Conservation (phyloP, 352 stramenopile species). For the Globisporangium okanoganense region DNA sequence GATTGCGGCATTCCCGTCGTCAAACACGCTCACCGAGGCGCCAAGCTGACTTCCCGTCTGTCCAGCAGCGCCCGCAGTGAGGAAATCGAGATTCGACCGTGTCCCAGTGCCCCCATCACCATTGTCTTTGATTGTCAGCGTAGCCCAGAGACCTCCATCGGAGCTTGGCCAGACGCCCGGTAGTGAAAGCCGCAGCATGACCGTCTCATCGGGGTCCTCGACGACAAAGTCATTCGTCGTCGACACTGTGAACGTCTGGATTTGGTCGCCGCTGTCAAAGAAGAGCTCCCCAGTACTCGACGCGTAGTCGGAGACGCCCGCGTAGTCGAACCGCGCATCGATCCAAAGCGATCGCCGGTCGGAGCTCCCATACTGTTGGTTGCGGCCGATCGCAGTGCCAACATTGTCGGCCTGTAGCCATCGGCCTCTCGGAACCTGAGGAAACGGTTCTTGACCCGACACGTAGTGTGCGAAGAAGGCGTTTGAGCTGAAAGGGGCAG, state of each 20-base stretch:
- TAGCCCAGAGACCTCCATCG: constrained; percentile 82
- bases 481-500: constrained; percentile 29
- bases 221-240: constrained; percentile 90
- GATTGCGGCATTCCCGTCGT: constrained; percentile 59
- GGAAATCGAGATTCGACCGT: constrained; percentile 53
- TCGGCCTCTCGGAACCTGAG: constrained; percentile 53
- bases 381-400: constrained; percentile 83
- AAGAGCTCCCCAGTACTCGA: constrained; percentile 55
- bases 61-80: constrained; percentile 31
- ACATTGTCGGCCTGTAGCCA: constrained; percentile 55
- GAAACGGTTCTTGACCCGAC: constrained; percentile 72
- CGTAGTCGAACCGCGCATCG: constrained; percentile 86
- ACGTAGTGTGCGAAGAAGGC: constrained; percentile 60
- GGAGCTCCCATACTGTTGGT: constrained; percentile 89
- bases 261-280: constrained; percentile 45
- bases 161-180: constrained; percentile 91
- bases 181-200: constrained; percentile 88
- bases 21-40: constrained; percentile 54
- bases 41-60: constrained; percentile 49
- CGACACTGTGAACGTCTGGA: constrained; percentile 67
- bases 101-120: constrained; percentile 85
- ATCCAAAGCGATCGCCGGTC: constrained; percentile 77
- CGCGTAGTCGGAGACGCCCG: constrained; percentile 87
- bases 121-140: constrained; percentile 90
- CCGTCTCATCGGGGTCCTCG: constrained; percentile 89